These are phyloP conservation scores for Penicillium polonicum DNA, from an alignment of 2,329 filamentous ascomycete genomes.

Conservation along the genomic window DNA sequence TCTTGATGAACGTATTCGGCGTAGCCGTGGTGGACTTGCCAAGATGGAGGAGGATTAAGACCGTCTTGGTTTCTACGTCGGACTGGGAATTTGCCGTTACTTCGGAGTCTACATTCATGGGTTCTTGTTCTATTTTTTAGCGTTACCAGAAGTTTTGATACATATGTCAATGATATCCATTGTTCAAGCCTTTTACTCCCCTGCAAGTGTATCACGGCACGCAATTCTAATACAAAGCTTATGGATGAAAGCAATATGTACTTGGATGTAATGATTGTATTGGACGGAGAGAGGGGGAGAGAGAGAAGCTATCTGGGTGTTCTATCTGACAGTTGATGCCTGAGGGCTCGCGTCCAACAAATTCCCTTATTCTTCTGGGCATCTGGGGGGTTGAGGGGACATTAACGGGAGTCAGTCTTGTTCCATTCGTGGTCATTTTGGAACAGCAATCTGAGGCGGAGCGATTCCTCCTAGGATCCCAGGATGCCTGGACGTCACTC, in stretches of 20 bases:
- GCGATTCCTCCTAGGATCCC: background rate
- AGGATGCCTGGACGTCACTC: too few relatives aligned
- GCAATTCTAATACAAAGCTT: too few relatives aligned
- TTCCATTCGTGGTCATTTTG: too few relatives aligned
- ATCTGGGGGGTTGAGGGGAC: too few relatives aligned
- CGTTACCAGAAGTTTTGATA: slow-evolving; percentile 4
- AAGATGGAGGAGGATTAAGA: slow-evolving; percentile 30
- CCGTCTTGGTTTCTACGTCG: background rate
- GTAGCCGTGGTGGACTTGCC: slow-evolving; percentile 35
- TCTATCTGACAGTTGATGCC: too few relatives aligned
- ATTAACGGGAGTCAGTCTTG: background rate
- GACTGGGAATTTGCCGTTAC: background rate
- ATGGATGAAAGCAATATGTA: too few relatives aligned
- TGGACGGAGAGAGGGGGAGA: too few relatives aligned
- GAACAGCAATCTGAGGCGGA: too few relatives aligned
- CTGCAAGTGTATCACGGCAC: background rate
- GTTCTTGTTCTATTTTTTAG: slow-evolving; percentile 1
- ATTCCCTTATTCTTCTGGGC: background rate
- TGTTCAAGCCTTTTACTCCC: background rate
- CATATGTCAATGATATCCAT: slow-evolving; percentile 1
- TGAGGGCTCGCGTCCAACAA: too few relatives aligned
- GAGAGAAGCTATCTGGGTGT: too few relatives aligned
- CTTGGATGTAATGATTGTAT: too few relatives aligned
- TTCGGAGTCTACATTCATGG: background rate
- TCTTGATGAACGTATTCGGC: slow-evolving; percentile 36